Base-by-base conservation (phyloP, 2,329 filamentous ascomycete genomes). In the Huntiella abstrusa region DNA sequence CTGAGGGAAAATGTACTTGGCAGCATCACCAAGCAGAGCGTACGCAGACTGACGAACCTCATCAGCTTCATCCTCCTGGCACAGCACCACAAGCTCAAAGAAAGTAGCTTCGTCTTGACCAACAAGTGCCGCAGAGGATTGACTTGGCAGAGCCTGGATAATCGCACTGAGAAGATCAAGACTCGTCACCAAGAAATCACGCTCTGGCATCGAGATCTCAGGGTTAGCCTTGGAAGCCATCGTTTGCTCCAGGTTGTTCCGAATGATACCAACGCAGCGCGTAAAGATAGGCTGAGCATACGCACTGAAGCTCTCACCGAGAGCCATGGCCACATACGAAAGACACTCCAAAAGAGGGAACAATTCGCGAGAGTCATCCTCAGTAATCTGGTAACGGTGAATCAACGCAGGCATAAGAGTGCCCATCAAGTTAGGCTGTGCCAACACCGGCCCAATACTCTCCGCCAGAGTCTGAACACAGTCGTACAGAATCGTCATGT, bases 401-500 rank as follows among this genome's bases (percentile, higher is more conserved):
- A 95, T 87, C 40, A 98, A 70, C 10, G 86, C 84, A 17, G 91
- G 87, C 88, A 98, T 96, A 49, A 98, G 70, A 54, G 85, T 71
- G 52, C 81, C 73, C 36, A 87, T 77, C n/a, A 94, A 73, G 45
- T 87, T 75, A 5, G 81, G 81, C 51, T 76, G 71, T n/a, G 85
- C 81, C 53, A 98, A 69, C 33, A 81, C 76, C 5, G 80, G 77
- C 8, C 85, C 86, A 46, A 96, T 81, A 57, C 85, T 81, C 61
- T 98, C 91, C 3, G 91, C 91, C 48, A 98, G 68, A 0, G 91
- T 98, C 64, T 98, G 91, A 33, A 98, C 84, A 60, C 91, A 96
- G 64, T 98, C 91, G 65, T 98, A 98, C 33, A 98, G 74, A 46
- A 96, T 92, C 65, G 92, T 95, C 77, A 96, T 95, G 65, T 98